These are phyloP conservation scores for Amanita jacksonii DNA, from an alignment of 768 basidiomycete genomes.

Conservation along the genomic window DNA sequence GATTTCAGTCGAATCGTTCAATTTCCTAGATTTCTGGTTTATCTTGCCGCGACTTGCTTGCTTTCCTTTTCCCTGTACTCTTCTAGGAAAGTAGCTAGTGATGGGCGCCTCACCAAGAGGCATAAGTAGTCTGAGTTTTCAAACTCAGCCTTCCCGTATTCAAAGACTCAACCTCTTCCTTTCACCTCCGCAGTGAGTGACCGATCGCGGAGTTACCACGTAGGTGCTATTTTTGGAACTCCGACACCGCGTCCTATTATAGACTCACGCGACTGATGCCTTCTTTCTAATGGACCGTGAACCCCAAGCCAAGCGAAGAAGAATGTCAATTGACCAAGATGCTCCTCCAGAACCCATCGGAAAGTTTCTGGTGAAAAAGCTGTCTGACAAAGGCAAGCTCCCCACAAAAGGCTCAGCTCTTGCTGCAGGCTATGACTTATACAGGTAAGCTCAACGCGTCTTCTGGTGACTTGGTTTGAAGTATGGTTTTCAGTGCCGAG, in stretches of 20 bases:
- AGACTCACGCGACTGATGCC: not conserved
- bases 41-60: not conserved
- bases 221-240: conserved; percentile 20
- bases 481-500: conserved; percentile 55
- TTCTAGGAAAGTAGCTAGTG: conserved; percentile 9
- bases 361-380: conserved; percentile 73
- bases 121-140: not conserved
- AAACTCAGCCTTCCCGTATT: not conserved
- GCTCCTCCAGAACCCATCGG: conserved; percentile 28
- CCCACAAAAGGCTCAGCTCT: conserved; percentile 83
- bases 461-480: conserved; percentile 1
- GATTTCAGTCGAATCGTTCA: not conserved
- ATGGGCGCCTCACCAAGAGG: conserved; percentile 10
- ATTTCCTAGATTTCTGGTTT: not conserved
- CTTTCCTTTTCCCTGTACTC: not conserved
- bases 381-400: conserved; percentile 70
- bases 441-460: conserved; percentile 48
- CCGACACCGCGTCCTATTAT: conserved; percentile 24
- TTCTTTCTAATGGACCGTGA: conserved; percentile 14
- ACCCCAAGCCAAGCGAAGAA: conserved; percentile 49
- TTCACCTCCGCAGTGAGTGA: not conserved
- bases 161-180: not conserved
- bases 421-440: conserved; percentile 93
- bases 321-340: conserved; percentile 34
- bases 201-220: conserved; percentile 25